Evolutionary conservation across 768 basidiomycete species (phyloP), one percentile per base, ranked within the genome.

Genomic region (Suillus hirtellus): DNA sequence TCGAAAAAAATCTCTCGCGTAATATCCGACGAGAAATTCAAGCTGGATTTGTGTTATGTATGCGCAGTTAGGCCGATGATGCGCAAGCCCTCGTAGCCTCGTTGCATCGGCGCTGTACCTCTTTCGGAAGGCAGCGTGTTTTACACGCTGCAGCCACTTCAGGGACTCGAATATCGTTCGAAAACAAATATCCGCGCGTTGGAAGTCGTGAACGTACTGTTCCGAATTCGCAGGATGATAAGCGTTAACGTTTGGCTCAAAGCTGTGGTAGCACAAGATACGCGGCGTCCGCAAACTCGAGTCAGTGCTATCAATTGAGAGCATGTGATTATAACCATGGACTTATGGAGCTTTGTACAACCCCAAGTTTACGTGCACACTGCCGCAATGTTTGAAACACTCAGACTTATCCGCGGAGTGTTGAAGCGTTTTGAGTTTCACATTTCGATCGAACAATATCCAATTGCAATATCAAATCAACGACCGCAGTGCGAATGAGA

Each of bases 281-380:
- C 38, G 55, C 55, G 55, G 56, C 17, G 17, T 58, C 38, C 24
- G 38, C 38, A 27, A 27, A 21, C 8, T 40, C 38, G 21, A 37
- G 24, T 15, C 35, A 37, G n/a, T n/a, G n/a, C n/a, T n/a, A n/a
- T n/a, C n/a, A n/a, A n/a, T n/a, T n/a, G n/a, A n/a, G 19, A 4
- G 55, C 55, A 56, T 58, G 55, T 58, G 55, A 58, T 58, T 58
- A 58, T 27, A 6, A 24, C 40, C 56, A 40, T 58, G 56, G 56
- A 58, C 24, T 40, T 56, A 3, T 7, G 19, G 15, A 24, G 7
- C 49, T 14, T 15, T 4, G 14, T 37, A 24, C 21, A 27, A 40
- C 2, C 37, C 21, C 55, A 17, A 17, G 40, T 58, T 42, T 42
- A 58, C 40, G 56, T 53, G 34, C 19, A 42, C 24, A 31, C 17